Percentiles rank a stretch among this genome's conserved stretches.
Evolutionary conservation across 345 rosid genomes (phyloP).

Genomic region (Microcos paniculata): DNA sequence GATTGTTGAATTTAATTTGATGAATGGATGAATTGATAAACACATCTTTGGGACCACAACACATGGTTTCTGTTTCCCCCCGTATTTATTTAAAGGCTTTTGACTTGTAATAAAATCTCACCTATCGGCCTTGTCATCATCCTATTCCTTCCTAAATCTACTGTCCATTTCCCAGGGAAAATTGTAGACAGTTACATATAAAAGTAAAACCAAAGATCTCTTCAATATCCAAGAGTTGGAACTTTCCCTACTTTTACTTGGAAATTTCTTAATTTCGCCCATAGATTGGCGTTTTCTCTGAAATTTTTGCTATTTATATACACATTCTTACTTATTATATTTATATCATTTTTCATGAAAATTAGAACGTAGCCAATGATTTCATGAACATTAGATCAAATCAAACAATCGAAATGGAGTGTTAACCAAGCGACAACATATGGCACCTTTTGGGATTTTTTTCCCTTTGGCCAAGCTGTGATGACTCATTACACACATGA

Average conservation of each 20-base stretch:
- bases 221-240: background rate
- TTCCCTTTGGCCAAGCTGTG: too few species aligned
- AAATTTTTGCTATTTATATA: too few species aligned
- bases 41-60: background rate
- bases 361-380: too few species aligned
- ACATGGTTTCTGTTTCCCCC: background rate
- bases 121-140: background rate
- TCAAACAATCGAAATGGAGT: background rate
- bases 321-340: too few species aligned
- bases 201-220: background rate
- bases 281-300: too few species aligned
- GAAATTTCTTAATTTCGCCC: background rate
- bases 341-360: too few species aligned
- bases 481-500: background rate
- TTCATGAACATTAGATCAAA: background rate
- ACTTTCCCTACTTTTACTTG: background rate
- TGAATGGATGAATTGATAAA: background rate
- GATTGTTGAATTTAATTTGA: background rate
- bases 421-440: background rate
- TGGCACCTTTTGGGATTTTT: constrained; percentile 5
- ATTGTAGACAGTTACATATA: too few species aligned
- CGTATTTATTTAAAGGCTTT: background rate
- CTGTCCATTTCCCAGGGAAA: background rate
- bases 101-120: background rate
- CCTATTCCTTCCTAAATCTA: background rate